Evolutionary conservation across 768 basidiomycete species (phyloP).

Genomic region (Xerocomus brunneocitrinus): DNA sequence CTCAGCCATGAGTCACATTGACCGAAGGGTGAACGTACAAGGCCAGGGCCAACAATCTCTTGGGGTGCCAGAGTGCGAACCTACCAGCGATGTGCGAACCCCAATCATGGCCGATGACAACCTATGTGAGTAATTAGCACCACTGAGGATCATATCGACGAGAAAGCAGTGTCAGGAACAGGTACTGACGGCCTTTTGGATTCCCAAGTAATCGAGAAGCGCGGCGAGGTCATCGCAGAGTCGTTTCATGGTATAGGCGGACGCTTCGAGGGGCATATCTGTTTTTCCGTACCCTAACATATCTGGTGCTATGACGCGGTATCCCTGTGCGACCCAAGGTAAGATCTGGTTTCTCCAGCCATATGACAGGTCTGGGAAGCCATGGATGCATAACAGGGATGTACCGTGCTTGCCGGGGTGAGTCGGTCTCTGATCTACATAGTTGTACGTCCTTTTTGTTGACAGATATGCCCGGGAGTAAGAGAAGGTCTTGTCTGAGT

Average conservation of each 20-base stretch:
- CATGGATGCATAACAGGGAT: slow-evolving; percentile 72
- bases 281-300: slow-evolving; percentile 61
- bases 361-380: slow-evolving; percentile 73
- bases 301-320: slow-evolving; percentile 52
- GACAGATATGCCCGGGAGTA: slow-evolving; percentile 49
- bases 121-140: slow-evolving; percentile 26
- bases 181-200: slow-evolving; percentile 50
- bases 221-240: slow-evolving; percentile 62
- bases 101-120: slow-evolving; percentile 82
- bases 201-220: slow-evolving; percentile 52
- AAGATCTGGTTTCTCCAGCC: slow-evolving; percentile 74
- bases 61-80: slow-evolving; percentile 71
- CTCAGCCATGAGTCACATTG: neutral
- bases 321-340: slow-evolving; percentile 60
- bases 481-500: neutral
- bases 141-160: neutral
- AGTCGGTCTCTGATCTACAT: slow-evolving; percentile 62
- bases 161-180: neutral
- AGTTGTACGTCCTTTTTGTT: slow-evolving; percentile 64
- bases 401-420: slow-evolving; percentile 30
- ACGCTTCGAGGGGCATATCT: slow-evolving; percentile 52
- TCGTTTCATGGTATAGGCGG: slow-evolving; percentile 55
- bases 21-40: slow-evolving; percentile 41
- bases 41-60: slow-evolving; percentile 52
- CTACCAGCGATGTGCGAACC: slow-evolving; percentile 60